Percentiles rank a stretch among this genome's conserved stretches.
Evolutionary conservation across 1,284 basidiomycete genomes (phyloP).

Genomic region (Phlebopus sp.): DNA sequence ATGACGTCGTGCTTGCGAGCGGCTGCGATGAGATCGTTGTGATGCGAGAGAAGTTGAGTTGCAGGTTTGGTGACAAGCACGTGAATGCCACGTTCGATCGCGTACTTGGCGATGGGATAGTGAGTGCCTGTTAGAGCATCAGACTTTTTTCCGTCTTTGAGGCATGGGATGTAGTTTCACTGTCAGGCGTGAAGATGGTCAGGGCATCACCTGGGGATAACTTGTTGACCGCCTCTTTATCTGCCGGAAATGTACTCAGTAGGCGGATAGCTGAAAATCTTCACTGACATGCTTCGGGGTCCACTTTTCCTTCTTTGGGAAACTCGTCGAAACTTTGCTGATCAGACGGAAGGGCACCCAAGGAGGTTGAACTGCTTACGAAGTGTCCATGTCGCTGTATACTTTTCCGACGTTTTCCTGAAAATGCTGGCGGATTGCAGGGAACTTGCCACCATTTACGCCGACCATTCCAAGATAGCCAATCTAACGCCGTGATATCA

Average conservation of each 20-base stretch:
- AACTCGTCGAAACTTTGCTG: conserved; percentile 71
- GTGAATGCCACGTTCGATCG: conserved; percentile 80
- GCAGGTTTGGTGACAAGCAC: conserved; percentile 93
- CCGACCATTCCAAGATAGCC: conserved; percentile 79
- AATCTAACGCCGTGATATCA: conserved; percentile 41
- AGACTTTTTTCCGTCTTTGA: conserved; percentile 1
- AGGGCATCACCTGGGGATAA: conserved; percentile 82
- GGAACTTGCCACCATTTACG: conserved; percentile 82
- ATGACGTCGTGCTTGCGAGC: conserved; percentile 79
- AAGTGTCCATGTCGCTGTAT: conserved; percentile 84
- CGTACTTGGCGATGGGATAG: conserved; percentile 81
- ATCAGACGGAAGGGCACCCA: conserved; percentile 1
- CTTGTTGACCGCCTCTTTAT: conserved; percentile 83
- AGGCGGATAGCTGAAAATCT: background rate
- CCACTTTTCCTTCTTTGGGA: conserved; percentile 66
- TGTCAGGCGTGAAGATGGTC: conserved; percentile 86
- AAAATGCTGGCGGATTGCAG: conserved; percentile 80
- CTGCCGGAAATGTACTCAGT: conserved; percentile 36
- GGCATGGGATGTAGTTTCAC: conserved; percentile 41
- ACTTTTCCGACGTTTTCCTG: conserved; percentile 78
- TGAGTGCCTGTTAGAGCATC: conserved; percentile 62
- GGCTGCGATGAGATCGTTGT: conserved; percentile 72
- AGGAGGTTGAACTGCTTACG: conserved; percentile 44
- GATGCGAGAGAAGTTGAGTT: conserved; percentile 81
- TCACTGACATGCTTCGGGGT: conserved; percentile 78